Percentiles rank a stretch among this genome's conserved stretches.
Conservation (phyloP, 2,329 filamentous ascomycete species). For the Fusarium begoniae region DNA sequence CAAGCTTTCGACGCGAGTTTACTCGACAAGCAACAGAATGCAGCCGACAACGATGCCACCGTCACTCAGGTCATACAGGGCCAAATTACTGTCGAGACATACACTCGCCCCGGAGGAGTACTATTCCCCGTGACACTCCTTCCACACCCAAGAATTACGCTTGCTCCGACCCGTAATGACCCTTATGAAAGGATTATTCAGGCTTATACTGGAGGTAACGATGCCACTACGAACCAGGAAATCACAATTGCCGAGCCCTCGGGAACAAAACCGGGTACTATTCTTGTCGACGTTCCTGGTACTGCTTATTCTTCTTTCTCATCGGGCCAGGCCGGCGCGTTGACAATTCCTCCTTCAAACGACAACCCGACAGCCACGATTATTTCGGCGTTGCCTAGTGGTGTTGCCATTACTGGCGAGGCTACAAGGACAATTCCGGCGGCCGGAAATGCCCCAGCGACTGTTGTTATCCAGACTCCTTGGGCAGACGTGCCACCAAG, state of each 20-base stretch:
- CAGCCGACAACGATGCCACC: background rate
- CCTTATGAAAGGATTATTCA: constrained; percentile 31
- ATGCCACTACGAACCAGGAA: constrained; percentile 23
- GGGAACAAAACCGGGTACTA: constrained; percentile 26
- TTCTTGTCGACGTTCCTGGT: constrained; percentile 26
- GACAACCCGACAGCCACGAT: constrained; percentile 26
- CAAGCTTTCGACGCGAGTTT: constrained; percentile 21
- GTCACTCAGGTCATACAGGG: constrained; percentile 1
- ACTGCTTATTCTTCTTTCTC: constrained; percentile 25
- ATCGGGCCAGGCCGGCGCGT: constrained; percentile 23
- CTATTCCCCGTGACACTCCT: constrained; percentile 22
- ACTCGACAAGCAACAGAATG: background rate
- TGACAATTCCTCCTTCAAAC: constrained; percentile 27
- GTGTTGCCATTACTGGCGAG: constrained; percentile 7
- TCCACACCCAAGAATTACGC: constrained; percentile 28
- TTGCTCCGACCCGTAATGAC: constrained; percentile 21
- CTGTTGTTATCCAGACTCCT: constrained; percentile 31
- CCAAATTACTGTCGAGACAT: constrained; percentile 9
- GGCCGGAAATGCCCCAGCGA: constrained; percentile 20
- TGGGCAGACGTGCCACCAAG: constrained; percentile 29
- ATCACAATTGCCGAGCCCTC: constrained; percentile 29
- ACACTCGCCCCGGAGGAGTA: constrained; percentile 9
- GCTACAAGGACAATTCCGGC: constrained; percentile 28
- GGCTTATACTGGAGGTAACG: constrained; percentile 25
- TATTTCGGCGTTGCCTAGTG: constrained; percentile 25